Evolutionary conservation across 768 basidiomycete genomes (phyloP), one percentile per base, ranked within the genome.

Genomic region (Lactarius hatsudake): DNA sequence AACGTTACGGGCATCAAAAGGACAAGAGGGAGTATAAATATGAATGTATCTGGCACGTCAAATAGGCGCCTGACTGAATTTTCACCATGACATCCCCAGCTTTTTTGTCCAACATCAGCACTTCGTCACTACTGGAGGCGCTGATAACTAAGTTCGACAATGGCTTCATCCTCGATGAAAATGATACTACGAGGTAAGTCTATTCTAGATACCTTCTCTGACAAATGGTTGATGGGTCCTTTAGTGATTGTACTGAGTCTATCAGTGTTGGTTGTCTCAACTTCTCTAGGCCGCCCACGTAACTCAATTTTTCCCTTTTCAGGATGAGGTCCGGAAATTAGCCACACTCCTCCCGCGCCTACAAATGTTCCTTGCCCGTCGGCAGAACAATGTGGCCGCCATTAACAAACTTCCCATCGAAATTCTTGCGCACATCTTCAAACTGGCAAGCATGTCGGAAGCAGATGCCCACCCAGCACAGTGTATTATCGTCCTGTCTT

Each of bases 351-450:
- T 71, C 60, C 69, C 69, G 26, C 68, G 67, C 36, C 53, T 69
- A 40, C 69, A 71, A 62, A 36, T 61, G 12, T 38, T 59, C 15
- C 60, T 71, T 42, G 59, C 64, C 26, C 69, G 69, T 38, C 56
- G n/a, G 48, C 69, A 69, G 53, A 71, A 71, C 23, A 59, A 61
- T 6, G 60, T 45, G 5, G 43, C 64, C 10, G 18, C 59, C 26
- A 65, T 69, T 48, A 69, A 71, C 43, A 43, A 58, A 26, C 58
- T 71, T 28, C 69, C 69, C 56, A 61, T 69, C 13, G 69, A 71
- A 48, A 30, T 71, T 15, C 68, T 71, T 23, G 63, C 68, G 5
- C 43, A 71, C 26, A 65, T 71, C 13, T 58, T 71, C 43, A 69
- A 69, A 42, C 58, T 71, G 12, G 61, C 69, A 28, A 61, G 69